phyloP scores from a whole-genome alignment of 2,329 filamentous ascomycete species.

The Trichoderma atrobrunneum region DNA sequence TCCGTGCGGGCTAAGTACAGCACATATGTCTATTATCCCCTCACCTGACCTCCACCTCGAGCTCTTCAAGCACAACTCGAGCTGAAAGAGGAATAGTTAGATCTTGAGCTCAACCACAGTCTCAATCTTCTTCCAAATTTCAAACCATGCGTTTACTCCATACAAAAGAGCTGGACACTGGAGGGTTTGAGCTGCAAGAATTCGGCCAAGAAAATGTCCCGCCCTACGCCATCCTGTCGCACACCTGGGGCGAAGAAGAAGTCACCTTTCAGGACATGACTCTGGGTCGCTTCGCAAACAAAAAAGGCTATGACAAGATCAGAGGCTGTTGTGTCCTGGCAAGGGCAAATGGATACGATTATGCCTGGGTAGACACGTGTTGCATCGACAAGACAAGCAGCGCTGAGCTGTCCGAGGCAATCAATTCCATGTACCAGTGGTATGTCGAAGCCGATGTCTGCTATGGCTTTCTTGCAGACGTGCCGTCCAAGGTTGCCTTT shows the following conservation, averaged over 20 bases:
- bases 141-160: neutral
- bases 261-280: constrained; percentile 1
- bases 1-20: neutral
- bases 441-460: neutral
- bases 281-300: neutral
- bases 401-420: neutral
- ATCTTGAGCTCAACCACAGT: neutral
- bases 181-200: neutral
- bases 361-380: constrained; percentile 3
- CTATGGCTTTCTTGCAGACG: neutral
- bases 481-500: neutral
- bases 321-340: neutral
- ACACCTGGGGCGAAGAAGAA: neutral
- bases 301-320: neutral
- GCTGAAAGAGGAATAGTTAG: neutral
- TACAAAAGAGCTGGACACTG: neutral
- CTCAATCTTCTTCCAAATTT: neutral
- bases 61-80: neutral
- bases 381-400: constrained; percentile 13
- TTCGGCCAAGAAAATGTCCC: constrained; percentile 1
- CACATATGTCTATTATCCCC: neutral
- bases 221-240: constrained; percentile 1
- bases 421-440: constrained; percentile 11
- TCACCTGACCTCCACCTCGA: neutral
- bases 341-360: neutral